Conservation (phyloP, 257 asterid genomes). For the Salvia rosmarinus region DNA sequence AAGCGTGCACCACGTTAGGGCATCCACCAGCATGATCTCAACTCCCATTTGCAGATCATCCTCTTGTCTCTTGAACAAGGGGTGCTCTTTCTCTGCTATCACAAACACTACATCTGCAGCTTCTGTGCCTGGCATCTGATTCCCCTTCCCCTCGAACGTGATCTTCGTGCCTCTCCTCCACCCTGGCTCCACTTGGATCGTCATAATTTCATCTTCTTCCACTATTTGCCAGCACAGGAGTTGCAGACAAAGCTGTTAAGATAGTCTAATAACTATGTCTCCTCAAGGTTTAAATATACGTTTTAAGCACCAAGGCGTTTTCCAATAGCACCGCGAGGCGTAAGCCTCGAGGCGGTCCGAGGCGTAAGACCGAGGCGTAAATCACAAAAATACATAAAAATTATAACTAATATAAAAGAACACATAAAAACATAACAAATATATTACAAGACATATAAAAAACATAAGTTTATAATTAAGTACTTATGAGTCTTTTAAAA, state of each 20-base stretch:
- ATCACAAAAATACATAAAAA: too few relatives aligned
- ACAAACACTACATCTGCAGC: conserved; percentile 58
- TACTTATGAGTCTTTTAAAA: too few relatives aligned
- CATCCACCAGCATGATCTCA: conserved; percentile 61
- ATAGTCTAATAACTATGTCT: too few relatives aligned
- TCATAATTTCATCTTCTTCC: conserved; percentile 58
- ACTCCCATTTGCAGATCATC: conserved; percentile 58
- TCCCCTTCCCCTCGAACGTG: conserved; percentile 71
- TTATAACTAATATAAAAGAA: too few relatives aligned
- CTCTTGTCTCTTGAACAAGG: conserved; percentile 54
- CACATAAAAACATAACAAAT: too few relatives aligned
- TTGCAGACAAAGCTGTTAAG: background rate
- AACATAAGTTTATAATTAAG: too few relatives aligned
- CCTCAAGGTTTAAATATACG: too few relatives aligned
- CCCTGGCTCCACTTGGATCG: conserved; percentile 75
- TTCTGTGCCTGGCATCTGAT: conserved; percentile 49
- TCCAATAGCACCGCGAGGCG: too few relatives aligned
- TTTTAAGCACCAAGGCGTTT: too few relatives aligned
- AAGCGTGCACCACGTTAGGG: conserved; percentile 63
- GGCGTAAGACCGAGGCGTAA: too few relatives aligned
- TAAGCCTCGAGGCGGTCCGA: too few relatives aligned
- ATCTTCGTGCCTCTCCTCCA: conserved; percentile 73
- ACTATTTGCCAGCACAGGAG: conserved; percentile 46
- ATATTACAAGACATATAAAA: too few relatives aligned
- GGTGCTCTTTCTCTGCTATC: conserved; percentile 58